A percentile compares a stretch with the other conserved stretches of the same genome.
Conservation (phyloP, 352 stramenopile genomes). For the Globisporangium cederbergense region DNA sequence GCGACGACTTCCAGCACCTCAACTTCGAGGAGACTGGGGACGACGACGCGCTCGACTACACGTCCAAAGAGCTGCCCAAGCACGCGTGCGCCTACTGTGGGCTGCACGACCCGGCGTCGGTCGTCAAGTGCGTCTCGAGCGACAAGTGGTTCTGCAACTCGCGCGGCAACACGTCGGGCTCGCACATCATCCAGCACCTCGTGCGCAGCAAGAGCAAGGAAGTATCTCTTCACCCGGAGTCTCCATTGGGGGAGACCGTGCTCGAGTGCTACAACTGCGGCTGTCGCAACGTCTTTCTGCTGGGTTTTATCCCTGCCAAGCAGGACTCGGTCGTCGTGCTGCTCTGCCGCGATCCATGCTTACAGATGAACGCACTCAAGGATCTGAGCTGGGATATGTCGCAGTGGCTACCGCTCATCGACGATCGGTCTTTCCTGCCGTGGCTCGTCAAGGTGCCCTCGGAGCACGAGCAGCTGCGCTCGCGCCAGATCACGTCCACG, state of each 20-base stretch:
- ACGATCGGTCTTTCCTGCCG: constrained; percentile 95
- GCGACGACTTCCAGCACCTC: constrained; percentile 54
- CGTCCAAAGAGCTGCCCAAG: constrained; percentile 69
- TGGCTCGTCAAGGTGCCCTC: constrained; percentile 96
- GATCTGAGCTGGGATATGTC: constrained; percentile 99
- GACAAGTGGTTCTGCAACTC: constrained; percentile 99
- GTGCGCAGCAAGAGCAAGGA: constrained; percentile 92
- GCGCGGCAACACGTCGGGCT: constrained; percentile 90
- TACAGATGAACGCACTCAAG: constrained; percentile 96
- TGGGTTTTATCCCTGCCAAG: constrained; percentile 98
- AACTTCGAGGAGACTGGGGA: constrained; percentile 73
- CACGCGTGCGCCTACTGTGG: constrained; percentile 97
- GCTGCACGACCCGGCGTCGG: constrained; percentile 93
- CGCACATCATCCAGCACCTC: constrained; percentile 98
- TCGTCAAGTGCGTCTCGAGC: constrained; percentile 95
- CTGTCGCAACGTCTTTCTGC: constrained; percentile 96
- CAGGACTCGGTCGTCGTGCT: constrained; percentile 96
- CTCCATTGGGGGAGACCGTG: constrained; percentile 95
- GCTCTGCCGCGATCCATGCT: constrained; percentile 95
- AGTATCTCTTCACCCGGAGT: constrained; percentile 92
- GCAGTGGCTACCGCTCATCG: constrained; percentile 98
- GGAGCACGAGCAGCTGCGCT: constrained; percentile 90
- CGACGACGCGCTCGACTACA: constrained; percentile 71
- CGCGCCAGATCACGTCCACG: constrained; percentile 91
- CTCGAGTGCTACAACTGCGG: constrained; percentile 99